Evolutionary conservation across 1,284 basidiomycete genomes (phyloP).

Genomic region (Erythrobasidium hasegawianum): DNA sequence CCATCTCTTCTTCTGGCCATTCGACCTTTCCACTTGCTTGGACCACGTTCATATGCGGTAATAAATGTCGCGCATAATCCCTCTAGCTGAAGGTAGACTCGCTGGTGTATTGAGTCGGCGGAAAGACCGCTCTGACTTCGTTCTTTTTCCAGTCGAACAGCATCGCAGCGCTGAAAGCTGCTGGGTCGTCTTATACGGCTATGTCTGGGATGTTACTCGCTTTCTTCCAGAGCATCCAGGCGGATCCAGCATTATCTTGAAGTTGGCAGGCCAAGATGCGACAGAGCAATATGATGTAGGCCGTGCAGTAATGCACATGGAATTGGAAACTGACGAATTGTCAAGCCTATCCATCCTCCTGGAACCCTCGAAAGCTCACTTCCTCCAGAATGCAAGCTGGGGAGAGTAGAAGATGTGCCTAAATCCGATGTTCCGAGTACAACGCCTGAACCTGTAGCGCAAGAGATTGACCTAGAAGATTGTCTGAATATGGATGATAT

Average conservation of each 20-base stretch:
- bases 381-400: slow-evolving; percentile 39
- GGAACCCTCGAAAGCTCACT: slow-evolving; percentile 40
- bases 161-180: slow-evolving; percentile 46
- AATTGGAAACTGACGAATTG: neutral
- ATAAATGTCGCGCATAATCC: no score
- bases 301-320: neutral
- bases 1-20: no score
- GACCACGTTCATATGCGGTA: no score
- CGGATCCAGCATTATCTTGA: slow-evolving; percentile 38
- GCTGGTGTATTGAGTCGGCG: no score
- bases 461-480: slow-evolving; percentile 15
- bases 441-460: neutral
- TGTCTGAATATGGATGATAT: slow-evolving; percentile 43
- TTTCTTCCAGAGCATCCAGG: slow-evolving; percentile 44
- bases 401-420: slow-evolving; percentile 39
- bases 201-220: slow-evolving; percentile 46
- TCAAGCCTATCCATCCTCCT: slow-evolving; percentile 17
- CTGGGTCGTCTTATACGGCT: slow-evolving; percentile 47
- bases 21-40: no score
- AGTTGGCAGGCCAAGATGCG: slow-evolving; percentile 42
- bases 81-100: no score
- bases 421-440: neutral
- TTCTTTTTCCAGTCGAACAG: slow-evolving; percentile 14
- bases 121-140: no score
- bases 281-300: slow-evolving; percentile 36